These are phyloP conservation scores for Aspergillus versicolor DNA, from an alignment of 2,329 filamentous ascomycete genomes.

Conservation along the genomic window DNA sequence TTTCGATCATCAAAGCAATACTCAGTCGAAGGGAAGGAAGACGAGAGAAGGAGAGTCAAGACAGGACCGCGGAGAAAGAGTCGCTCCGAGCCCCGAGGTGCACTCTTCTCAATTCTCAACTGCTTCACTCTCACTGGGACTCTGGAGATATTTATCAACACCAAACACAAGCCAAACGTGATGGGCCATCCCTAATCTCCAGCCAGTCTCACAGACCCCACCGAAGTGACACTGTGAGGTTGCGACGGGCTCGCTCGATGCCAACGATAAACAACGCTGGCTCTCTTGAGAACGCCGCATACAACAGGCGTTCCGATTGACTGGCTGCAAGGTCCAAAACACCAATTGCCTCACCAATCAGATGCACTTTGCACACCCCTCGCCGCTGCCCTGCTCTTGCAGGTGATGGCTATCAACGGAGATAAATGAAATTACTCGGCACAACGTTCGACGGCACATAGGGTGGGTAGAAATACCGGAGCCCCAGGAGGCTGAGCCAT, in stretches of 20 bases:
- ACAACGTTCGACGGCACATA: not conserved
- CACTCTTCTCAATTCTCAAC: too few species aligned
- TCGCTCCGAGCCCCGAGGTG: too few species aligned
- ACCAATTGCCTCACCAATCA: not conserved
- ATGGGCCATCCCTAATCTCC: too few species aligned
- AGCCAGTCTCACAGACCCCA: too few species aligned
- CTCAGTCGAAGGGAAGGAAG: too few species aligned
- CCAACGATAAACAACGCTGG: not conserved
- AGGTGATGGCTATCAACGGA: not conserved
- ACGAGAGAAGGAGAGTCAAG: too few species aligned
- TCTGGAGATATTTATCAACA: too few species aligned
- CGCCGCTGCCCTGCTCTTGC: not conserved
- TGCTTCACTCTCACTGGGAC: too few species aligned
- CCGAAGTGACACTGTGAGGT: too few species aligned
- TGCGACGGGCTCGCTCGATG: not conserved
- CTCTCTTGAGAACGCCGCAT: not conserved
- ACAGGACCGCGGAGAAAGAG: too few species aligned
- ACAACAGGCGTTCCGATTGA: not conserved
- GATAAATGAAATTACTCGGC: not conserved
- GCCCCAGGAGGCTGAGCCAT: not conserved
- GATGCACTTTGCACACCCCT: not conserved
- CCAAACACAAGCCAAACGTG: too few species aligned
- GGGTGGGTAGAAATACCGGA: not conserved
- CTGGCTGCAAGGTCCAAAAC: not conserved
- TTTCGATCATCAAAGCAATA: too few species aligned